Conservation (phyloP, 371 early-diverging fungal species). For the Mortierella sp. region DNA sequence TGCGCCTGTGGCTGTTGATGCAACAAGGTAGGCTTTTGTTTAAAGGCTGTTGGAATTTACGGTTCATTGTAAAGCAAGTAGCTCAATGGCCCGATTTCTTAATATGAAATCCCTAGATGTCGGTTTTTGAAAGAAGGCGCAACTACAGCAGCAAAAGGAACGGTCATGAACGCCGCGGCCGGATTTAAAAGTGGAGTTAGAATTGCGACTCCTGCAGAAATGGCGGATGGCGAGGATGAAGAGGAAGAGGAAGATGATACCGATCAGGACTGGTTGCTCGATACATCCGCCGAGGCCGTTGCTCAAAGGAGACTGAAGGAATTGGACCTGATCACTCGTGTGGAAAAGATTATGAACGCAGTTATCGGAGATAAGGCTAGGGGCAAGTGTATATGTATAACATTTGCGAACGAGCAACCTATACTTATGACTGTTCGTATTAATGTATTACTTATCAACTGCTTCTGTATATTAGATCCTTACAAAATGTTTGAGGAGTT, state of each 20-base stretch:
- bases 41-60: neutral
- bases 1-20: slow-evolving; percentile 21
- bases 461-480: slow-evolving; percentile 25
- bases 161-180: slow-evolving; percentile 20
- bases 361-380: slow-evolving; percentile 47
- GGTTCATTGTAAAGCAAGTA: neutral
- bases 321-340: slow-evolving; percentile 49
- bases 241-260: slow-evolving; percentile 45
- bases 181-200: slow-evolving; percentile 55
- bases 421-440: neutral
- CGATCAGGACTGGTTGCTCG: slow-evolving; percentile 47
- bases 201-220: slow-evolving; percentile 37
- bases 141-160: slow-evolving; percentile 18
- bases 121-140: slow-evolving; percentile 51
- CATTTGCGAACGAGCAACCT: neutral
- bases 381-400: slow-evolving; percentile 17
- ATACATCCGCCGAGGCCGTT: slow-evolving; percentile 44
- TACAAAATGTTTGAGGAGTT: slow-evolving; percentile 50
- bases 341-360: slow-evolving; percentile 54
- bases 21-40: slow-evolving; percentile 30
- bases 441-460: neutral
- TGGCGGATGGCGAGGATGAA: slow-evolving; percentile 38
- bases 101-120: slow-evolving; percentile 19
- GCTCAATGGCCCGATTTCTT: neutral
- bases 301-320: slow-evolving; percentile 32